phyloP scores from a whole-genome alignment of 2,329 filamentous ascomycete genomes.

The Cyphellophora attinorum region DNA sequence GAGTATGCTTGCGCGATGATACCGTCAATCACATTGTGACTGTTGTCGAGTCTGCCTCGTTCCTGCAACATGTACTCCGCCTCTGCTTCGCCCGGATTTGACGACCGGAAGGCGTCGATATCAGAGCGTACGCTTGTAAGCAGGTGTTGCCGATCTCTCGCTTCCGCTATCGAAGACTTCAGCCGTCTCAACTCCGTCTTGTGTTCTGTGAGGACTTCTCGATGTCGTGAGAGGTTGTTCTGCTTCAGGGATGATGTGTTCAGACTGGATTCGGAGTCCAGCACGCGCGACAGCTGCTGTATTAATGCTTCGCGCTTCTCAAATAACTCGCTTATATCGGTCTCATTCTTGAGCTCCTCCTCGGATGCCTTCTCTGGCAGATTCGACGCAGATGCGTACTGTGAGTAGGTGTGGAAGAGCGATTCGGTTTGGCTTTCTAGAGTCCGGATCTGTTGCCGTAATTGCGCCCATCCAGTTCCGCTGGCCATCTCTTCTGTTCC shows the following conservation, averaged over 20 bases:
- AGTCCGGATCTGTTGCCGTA: conserved; percentile 81
- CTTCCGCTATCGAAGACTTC: conserved; percentile 61
- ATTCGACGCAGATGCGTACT: conserved; percentile 72
- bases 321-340: conserved; percentile 73
- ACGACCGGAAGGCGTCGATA: conserved; percentile 77
- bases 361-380: conserved; percentile 75
- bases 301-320: conserved; percentile 79
- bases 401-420: conserved; percentile 63
- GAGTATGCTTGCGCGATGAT: conserved; percentile 94
- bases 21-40: conserved; percentile 77
- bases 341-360: conserved; percentile 71
- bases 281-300: conserved; percentile 71
- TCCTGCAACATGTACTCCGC: conserved; percentile 97
- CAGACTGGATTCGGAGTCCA: conserved; percentile 82
- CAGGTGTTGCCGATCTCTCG: conserved; percentile 80
- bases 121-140: conserved; percentile 84
- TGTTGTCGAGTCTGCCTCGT: conserved; percentile 74
- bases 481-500: conserved; percentile 35
- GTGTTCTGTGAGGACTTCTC: conserved; percentile 82
- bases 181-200: conserved; percentile 71
- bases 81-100: conserved; percentile 73
- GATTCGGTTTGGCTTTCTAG: conserved; percentile 90
- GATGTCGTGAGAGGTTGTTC: conserved; percentile 85
- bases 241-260: conserved; percentile 92
- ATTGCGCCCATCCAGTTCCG: conserved; percentile 76